A percentile compares a stretch with the other conserved stretches of the same genome.
Evolutionary conservation across 2,329 filamentous ascomycete species (phyloP).

Genomic region (Calonectria leucothoes): DNA sequence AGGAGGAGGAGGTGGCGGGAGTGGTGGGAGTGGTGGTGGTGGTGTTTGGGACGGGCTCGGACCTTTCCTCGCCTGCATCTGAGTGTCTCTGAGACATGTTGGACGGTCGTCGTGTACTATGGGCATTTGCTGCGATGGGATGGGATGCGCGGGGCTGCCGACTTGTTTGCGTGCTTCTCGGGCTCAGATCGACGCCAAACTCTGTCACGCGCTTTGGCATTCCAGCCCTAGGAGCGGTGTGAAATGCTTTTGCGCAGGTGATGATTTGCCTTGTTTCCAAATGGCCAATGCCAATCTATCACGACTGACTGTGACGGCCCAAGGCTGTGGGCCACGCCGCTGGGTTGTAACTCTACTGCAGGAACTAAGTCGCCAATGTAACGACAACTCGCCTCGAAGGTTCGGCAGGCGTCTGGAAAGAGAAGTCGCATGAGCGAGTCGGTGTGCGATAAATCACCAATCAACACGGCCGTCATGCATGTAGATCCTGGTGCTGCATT

Average conservation of each 20-base stretch:
- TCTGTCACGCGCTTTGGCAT: constrained; percentile 9
- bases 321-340: constrained; percentile 4
- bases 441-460: constrained; percentile 9
- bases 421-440: not conserved
- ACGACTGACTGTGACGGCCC: not conserved
- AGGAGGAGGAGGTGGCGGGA: not conserved
- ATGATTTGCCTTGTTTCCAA: constrained; percentile 2
- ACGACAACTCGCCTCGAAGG: not conserved
- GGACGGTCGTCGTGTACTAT: not conserved
- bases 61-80: constrained; percentile 8
- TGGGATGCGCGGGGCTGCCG: not conserved
- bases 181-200: constrained; percentile 6
- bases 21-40: not conserved
- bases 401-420: constrained; percentile 1
- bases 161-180: not conserved
- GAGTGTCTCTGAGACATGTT: not conserved
- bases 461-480: not conserved
- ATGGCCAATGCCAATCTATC: constrained; percentile 6
- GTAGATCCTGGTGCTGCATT: constrained; percentile 5
- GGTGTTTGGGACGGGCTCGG: constrained; percentile 3
- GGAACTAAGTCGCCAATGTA: constrained; percentile 8
- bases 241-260: not conserved
- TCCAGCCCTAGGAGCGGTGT: constrained; percentile 6
- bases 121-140: not conserved
- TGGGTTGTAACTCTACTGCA: constrained; percentile 7